Evolutionary conservation across 2,329 filamentous ascomycete species (phyloP).

Genomic region (Penicillium sp.): DNA sequence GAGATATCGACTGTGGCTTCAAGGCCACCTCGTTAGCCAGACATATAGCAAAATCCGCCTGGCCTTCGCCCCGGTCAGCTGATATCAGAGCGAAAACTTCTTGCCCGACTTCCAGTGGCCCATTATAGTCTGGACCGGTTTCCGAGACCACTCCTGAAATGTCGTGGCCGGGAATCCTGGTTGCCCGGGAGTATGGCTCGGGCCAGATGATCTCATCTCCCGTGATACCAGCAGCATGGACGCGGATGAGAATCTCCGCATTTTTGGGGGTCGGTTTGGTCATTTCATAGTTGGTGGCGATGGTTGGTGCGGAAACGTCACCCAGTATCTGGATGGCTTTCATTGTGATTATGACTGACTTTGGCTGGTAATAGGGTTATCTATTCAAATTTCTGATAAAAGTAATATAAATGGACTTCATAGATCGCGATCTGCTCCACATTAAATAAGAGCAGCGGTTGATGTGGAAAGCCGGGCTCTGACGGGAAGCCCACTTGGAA

Average conservation of each 20-base stretch:
- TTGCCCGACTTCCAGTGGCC: slow-evolving; percentile 2
- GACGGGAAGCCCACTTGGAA: neutral
- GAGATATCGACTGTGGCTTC: slow-evolving; percentile 5
- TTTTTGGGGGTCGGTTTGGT: neutral
- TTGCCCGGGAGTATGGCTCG: slow-evolving; percentile 2
- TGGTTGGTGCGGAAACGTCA: slow-evolving; percentile 5
- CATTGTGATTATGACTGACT: neutral
- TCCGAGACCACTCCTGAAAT: slow-evolving; percentile 8
- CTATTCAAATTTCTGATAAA: no score
- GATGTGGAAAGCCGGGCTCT: neutral
- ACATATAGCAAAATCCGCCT: slow-evolving; percentile 6
- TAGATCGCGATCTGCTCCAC: neutral
- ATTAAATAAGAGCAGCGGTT: neutral
- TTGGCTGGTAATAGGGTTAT: no score
- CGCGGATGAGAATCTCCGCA: slow-evolving; percentile 6
- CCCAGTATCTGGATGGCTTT: slow-evolving; percentile 14
- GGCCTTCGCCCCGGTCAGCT: slow-evolving; percentile 4
- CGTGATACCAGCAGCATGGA: slow-evolving; percentile 11
- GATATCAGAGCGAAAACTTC: slow-evolving; percentile 1
- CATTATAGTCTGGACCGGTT: slow-evolving; percentile 7
- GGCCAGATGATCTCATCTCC: slow-evolving; percentile 14
- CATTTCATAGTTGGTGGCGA: slow-evolving; percentile 7
- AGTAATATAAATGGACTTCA: no score
- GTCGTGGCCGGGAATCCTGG: slow-evolving; percentile 13
- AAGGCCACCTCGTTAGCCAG: neutral